Percentiles rank a stretch among this genome's conserved stretches.
Conservation (phyloP, 179 eudicot genomes). For the Actinidia arguta region DNA sequence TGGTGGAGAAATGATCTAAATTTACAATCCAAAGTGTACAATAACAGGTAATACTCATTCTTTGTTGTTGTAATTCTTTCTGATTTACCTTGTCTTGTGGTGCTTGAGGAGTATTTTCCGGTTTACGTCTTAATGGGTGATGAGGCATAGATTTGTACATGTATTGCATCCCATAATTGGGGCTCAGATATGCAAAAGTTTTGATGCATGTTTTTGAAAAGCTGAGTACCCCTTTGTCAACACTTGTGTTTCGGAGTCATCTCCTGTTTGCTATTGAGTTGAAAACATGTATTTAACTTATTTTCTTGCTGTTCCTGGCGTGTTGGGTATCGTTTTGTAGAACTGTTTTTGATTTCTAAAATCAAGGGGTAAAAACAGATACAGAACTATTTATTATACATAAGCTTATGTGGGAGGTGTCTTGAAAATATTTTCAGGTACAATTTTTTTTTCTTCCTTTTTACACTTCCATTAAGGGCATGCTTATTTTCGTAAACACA, state of each 20-base stretch:
- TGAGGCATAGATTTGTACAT: not conserved
- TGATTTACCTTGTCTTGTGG: slow-evolving; percentile 8
- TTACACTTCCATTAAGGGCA: too few species aligned
- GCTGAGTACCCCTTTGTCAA: not conserved
- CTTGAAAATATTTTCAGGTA: too few species aligned
- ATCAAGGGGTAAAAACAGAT: too few species aligned
- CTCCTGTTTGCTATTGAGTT: not conserved
- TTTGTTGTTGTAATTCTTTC: not conserved
- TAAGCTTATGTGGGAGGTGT: too few species aligned
- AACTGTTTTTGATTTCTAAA: too few species aligned
- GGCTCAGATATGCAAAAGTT: not conserved
- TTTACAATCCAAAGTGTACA: slow-evolving; percentile 49
- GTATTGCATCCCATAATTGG: not conserved
- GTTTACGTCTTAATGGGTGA: not conserved
- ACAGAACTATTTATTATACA: too few species aligned
- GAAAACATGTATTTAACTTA: not conserved
- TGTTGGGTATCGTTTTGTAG: too few species aligned
- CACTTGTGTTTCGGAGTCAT: not conserved
- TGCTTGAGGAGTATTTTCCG: not conserved
- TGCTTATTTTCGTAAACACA: too few species aligned
- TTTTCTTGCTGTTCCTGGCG: too few species aligned
- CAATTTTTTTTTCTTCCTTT: too few species aligned
- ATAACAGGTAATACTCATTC: slow-evolving; percentile 26
- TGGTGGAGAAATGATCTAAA: slow-evolving; percentile 72
- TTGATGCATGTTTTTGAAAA: not conserved